Evolutionary conservation across 768 basidiomycete species (phyloP).

Genomic region (Leccinum pellstonianum): DNA sequence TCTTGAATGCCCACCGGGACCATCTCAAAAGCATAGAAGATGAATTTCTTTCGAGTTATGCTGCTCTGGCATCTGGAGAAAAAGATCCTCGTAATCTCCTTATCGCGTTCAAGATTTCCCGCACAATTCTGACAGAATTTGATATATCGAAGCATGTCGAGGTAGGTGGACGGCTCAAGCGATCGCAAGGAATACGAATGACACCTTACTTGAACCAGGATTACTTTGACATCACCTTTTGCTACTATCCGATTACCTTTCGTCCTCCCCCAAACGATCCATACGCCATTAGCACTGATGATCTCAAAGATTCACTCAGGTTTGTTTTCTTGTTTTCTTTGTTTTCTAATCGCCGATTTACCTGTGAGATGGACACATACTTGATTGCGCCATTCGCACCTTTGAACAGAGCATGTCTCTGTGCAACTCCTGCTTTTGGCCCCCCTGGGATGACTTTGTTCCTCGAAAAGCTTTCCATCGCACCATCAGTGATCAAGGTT

Average conservation of each 20-base stretch:
- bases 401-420: conserved; percentile 60
- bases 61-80: conserved; percentile 85
- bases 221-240: conserved; percentile 93
- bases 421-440: conserved; percentile 80
- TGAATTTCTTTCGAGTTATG: conserved; percentile 74
- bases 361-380: background rate
- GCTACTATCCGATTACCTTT: conserved; percentile 98
- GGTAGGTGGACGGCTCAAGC: conserved; percentile 43
- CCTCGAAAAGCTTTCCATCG: conserved; percentile 86
- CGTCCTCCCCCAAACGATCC: conserved; percentile 92
- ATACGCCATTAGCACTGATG: conserved; percentile 86
- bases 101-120: conserved; percentile 82
- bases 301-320: conserved; percentile 75
- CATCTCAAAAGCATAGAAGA: conserved; percentile 72
- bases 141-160: conserved; percentile 74
- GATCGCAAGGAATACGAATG: background rate
- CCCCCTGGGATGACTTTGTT: conserved; percentile 83
- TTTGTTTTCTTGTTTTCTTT: conserved; percentile 26
- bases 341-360: background rate
- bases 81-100: conserved; percentile 96
- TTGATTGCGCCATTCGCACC: background rate
- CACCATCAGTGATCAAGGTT: conserved; percentile 82
- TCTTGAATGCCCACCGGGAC: conserved; percentile 38
- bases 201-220: conserved; percentile 46
- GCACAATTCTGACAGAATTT: conserved; percentile 87